Base-by-base conservation (phyloP, 257 asterid species). In the Capsicum pubescens region DNA sequence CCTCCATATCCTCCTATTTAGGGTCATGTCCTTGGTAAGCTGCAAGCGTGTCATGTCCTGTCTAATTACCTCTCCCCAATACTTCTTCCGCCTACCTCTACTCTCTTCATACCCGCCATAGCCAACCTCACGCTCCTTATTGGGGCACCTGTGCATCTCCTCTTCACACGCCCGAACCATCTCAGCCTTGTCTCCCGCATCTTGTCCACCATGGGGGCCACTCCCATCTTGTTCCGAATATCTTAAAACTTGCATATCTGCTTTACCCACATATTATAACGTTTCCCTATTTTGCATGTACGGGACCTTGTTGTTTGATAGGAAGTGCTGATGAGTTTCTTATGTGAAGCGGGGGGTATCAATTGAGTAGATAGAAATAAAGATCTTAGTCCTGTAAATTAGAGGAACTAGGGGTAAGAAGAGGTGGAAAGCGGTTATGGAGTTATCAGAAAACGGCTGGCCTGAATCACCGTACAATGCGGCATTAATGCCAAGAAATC, bases 381-480 rank as follows among this genome's bases (percentile, higher is more conserved):
- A 74, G 19, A 74, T 50, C 11, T 12, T 19, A 74, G 80, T 74
- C 80, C 44, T 74, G 13, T 74, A 50, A 74, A 74, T 74, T 74
- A 50, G 61, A 19, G 61, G 8, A 74, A 48, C 42, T 19, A 19
- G 19, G 80, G n/a, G 19, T 50, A 12, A 48, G 80, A 48, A 74
- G 60, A 74, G 26, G 81, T 52, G 63, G 81, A 52, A 76, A 52
- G 81, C 58, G 46, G 81, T 76, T 13, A 52, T 12, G 63, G 63
- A 76, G 63, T 52, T 76, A 61, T 39, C 61, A 15, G 44, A 72
- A 32, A 74, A 76, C 5, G 8, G 46, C 21, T 76, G 81, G 81
- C 61, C 46, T 76, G 81, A 76, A 76, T 15, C 46, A 50, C 61
- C 2, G 46, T 52, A 52, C 81, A 7, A 76, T 52, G 14, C 14